Evolutionary conservation across 371 early-diverging fungal genomes (phyloP).

Genomic region (Actinomucor elegans): DNA sequence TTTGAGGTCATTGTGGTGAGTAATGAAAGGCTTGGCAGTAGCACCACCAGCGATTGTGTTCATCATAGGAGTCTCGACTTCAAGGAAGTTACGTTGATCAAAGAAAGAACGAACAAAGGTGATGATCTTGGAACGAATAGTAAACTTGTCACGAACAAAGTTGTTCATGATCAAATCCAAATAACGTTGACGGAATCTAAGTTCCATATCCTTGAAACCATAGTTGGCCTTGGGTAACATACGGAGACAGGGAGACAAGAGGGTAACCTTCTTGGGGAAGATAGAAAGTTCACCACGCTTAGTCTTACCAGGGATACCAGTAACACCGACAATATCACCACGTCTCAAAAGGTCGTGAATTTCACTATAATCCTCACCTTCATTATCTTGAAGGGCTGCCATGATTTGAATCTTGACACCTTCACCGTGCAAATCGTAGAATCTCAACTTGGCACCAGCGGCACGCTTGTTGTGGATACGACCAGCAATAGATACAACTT

Average conservation of each 20-base stretch:
- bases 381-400: slow-evolving; percentile 81
- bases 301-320: slow-evolving; percentile 91
- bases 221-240: slow-evolving; percentile 97
- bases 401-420: slow-evolving; percentile 95
- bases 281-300: slow-evolving; percentile 98
- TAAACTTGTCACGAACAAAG: slow-evolving; percentile 93
- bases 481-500: slow-evolving; percentile 79
- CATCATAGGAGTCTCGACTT: slow-evolving; percentile 99
- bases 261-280: slow-evolving; percentile 83
- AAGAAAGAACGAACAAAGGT: slow-evolving; percentile 95
- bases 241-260: slow-evolving; percentile 96
- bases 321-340: slow-evolving; percentile 99
- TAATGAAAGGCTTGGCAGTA: slow-evolving; percentile 99
- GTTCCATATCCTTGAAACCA: slow-evolving; percentile 96
- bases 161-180: slow-evolving; percentile 99
- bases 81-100: slow-evolving; percentile 94
- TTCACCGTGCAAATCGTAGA: slow-evolving; percentile 95
- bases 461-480: slow-evolving; percentile 90
- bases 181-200: slow-evolving; percentile 98
- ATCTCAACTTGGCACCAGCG: slow-evolving; percentile 86
- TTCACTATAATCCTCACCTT: slow-evolving; percentile 75
- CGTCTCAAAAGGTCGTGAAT: slow-evolving; percentile 86
- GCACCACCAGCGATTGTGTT: slow-evolving; percentile 99
- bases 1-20: slow-evolving; percentile 99
- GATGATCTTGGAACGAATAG: slow-evolving; percentile 90